These are phyloP conservation scores for Dipteronia dyeriana DNA, from an alignment of 345 rosid genomes.

Conservation along the genomic window DNA sequence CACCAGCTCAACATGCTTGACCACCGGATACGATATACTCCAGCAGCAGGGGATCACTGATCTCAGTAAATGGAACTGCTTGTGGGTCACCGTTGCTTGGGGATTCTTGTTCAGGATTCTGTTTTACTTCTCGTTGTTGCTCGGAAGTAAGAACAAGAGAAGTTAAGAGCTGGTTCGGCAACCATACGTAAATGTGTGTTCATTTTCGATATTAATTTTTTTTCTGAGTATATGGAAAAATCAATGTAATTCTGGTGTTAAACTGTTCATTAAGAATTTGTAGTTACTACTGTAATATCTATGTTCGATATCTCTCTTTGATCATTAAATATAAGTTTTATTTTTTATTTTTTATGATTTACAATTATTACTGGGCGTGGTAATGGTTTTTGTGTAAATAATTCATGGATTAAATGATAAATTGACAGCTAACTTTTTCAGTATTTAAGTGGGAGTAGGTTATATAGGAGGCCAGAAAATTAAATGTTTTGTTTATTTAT, in stretches of 20 bases:
- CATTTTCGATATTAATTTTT: neutral
- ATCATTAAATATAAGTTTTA: neutral
- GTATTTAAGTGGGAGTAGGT: too few relatives aligned
- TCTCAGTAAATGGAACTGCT: constrained; percentile 76
- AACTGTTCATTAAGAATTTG: constrained; percentile 6
- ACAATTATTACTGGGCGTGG: too few relatives aligned
- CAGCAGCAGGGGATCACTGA: constrained; percentile 69
- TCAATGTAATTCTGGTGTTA: constrained; percentile 11
- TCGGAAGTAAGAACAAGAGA: constrained; percentile 95
- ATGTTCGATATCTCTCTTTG: neutral
- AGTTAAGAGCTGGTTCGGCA: constrained; percentile 27
- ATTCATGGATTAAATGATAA: too few relatives aligned
- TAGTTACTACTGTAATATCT: too few relatives aligned
- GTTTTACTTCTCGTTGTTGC: constrained; percentile 72
- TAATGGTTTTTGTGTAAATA: too few relatives aligned
- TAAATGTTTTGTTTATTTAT: too few relatives aligned
- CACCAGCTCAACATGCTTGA: constrained; percentile 76
- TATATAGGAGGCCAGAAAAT: too few relatives aligned
- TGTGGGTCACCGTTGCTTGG: constrained; percentile 79
- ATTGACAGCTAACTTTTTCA: too few relatives aligned
- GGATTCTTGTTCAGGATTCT: constrained; percentile 85
- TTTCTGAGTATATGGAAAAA: neutral
- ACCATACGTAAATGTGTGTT: constrained; percentile 1
- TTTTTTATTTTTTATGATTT: neutral
- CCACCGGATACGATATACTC: constrained; percentile 69